Percentiles rank a stretch among this genome's conserved stretches.
phyloP scores from a whole-genome alignment of 2,329 filamentous ascomycete species.

The Colletotrichum simmondsii region DNA sequence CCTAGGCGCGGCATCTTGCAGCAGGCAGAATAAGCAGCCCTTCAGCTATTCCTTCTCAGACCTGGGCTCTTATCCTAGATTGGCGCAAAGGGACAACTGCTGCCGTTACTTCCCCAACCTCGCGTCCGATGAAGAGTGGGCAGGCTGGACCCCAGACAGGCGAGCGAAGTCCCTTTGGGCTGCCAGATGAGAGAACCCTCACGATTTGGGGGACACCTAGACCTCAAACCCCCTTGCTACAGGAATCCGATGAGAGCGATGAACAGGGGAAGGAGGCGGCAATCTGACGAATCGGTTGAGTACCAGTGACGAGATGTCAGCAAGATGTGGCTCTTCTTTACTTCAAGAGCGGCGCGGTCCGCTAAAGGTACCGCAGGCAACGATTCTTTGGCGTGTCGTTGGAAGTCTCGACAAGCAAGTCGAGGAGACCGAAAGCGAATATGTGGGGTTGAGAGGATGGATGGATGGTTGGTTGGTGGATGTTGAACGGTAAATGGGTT shows the following conservation, averaged over 20 bases:
- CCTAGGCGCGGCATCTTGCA: constrained; percentile 42
- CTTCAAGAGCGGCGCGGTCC: background rate
- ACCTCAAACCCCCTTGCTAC: constrained; percentile 1
- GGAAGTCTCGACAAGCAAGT: background rate
- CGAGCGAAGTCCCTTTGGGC: background rate
- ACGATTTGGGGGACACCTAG: background rate
- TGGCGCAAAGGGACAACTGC: background rate
- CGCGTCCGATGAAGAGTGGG: background rate
- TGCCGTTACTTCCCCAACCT: background rate
- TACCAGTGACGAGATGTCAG: background rate
- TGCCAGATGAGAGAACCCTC: background rate
- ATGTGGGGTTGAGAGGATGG: constrained; percentile 11
- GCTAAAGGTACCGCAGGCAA: background rate
- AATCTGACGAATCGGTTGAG: constrained; percentile 14
- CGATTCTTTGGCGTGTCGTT: background rate
- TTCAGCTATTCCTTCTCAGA: background rate
- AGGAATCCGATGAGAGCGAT: background rate
- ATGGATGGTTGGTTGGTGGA: background rate
- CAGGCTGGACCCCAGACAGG: background rate
- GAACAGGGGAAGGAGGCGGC: constrained; percentile 1
- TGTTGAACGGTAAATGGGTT: background rate
- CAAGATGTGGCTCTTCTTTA: background rate
- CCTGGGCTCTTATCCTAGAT: background rate
- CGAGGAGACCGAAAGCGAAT: constrained; percentile 31
- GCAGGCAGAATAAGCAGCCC: background rate